Conservation (phyloP, 257 asterid species). For the Fraxinus excelsior region DNA sequence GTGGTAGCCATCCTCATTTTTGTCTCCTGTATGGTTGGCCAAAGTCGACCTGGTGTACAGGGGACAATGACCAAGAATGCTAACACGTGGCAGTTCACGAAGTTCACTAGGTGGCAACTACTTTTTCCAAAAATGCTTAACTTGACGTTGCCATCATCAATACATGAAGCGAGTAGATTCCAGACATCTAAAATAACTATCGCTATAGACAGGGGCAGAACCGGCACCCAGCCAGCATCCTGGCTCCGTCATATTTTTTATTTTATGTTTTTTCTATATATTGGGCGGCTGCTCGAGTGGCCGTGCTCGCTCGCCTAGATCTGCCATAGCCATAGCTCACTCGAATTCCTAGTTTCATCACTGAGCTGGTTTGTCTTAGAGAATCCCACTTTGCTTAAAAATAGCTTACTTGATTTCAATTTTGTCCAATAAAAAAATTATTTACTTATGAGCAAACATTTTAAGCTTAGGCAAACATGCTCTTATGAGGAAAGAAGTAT, state of each 20-base stretch:
- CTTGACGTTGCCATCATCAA: not conserved
- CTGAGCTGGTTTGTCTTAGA: not conserved
- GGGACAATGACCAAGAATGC: too few relatives aligned
- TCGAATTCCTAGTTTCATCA: too few relatives aligned
- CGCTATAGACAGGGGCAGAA: too few relatives aligned
- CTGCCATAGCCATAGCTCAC: too few relatives aligned
- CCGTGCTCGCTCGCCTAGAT: too few relatives aligned
- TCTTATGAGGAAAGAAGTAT: not conserved
- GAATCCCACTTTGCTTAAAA: not conserved
- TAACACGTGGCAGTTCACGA: not conserved
- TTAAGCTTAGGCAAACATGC: not conserved
- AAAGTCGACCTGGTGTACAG: too few relatives aligned
- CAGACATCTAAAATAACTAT: not conserved
- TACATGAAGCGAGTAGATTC: not conserved
- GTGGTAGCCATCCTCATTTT: too few relatives aligned
- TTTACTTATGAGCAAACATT: not conserved
- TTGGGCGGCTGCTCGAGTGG: too few relatives aligned
- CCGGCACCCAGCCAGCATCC: too few relatives aligned
- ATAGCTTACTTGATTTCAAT: not conserved
- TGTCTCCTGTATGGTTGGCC: too few relatives aligned
- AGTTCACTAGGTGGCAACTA: not conserved
- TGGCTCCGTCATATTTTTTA: too few relatives aligned
- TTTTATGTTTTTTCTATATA: too few relatives aligned
- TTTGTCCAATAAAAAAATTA: not conserved
- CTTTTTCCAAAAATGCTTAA: not conserved